phyloP scores from a whole-genome alignment of 176 grass and related monocot species.

The Elaeis guineensis region DNA sequence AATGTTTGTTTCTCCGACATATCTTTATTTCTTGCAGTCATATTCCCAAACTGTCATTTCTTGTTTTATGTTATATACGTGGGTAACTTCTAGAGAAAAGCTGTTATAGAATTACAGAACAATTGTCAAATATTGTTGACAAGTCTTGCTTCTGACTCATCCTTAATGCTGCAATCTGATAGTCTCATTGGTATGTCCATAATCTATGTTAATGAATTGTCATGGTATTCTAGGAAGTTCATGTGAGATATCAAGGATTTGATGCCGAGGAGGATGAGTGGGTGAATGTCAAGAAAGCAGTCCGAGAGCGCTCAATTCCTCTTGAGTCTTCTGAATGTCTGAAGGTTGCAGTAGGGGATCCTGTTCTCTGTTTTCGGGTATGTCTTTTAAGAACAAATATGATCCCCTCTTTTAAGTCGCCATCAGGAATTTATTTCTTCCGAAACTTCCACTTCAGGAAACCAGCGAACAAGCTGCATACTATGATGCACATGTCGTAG shows the following conservation, averaged over 20 bases:
- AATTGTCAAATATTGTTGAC: too few relatives aligned
- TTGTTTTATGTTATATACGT: too few relatives aligned
- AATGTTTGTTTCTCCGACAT: too few relatives aligned
- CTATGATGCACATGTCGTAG: conserved; percentile 75
- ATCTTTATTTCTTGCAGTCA: too few relatives aligned
- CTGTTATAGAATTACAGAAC: too few relatives aligned
- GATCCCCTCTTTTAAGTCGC: not conserved
- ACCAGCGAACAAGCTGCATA: conserved; percentile 61
- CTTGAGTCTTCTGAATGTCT: conserved; percentile 69
- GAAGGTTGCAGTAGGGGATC: conserved; percentile 52
- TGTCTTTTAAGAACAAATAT: not conserved
- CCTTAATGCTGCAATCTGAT: too few relatives aligned
- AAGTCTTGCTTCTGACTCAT: too few relatives aligned
- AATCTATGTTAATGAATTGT: too few relatives aligned
- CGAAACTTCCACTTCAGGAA: conserved; percentile 38
- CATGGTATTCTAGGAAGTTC: conserved; percentile 58
- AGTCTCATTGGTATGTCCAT: too few relatives aligned
- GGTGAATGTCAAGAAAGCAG: conserved; percentile 67
- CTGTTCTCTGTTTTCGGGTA: conserved; percentile 81
- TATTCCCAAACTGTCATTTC: too few relatives aligned
- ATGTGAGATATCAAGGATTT: conserved; percentile 77
- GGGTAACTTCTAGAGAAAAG: too few relatives aligned
- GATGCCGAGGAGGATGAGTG: conserved; percentile 95
- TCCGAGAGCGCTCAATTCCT: conserved; percentile 83
- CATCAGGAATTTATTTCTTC: conserved; percentile 2